phyloP scores from a whole-genome alignment of 495 filamentous ascomycete genomes.

The Penicillium salamii region DNA sequence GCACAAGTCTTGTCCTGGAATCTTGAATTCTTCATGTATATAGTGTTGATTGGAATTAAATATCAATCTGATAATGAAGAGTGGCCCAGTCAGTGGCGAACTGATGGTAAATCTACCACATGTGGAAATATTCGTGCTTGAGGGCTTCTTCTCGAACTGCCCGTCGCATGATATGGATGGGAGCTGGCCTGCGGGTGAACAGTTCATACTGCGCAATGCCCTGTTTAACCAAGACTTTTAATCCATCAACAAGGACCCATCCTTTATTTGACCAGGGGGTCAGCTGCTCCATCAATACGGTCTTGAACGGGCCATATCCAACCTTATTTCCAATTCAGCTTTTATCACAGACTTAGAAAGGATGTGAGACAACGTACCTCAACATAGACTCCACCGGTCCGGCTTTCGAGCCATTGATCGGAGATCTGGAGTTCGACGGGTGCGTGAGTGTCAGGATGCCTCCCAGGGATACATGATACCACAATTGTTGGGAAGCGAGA shows the following conservation, averaged over 20 bases:
- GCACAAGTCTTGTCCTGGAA: too few relatives aligned
- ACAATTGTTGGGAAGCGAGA: slow-evolving; percentile 64
- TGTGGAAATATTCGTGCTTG: slow-evolving; percentile 13
- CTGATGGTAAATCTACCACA: too few relatives aligned
- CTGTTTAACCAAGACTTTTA: slow-evolving; percentile 68
- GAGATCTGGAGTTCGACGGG: slow-evolving; percentile 62
- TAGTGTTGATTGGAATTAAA: too few relatives aligned
- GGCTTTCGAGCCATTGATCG: slow-evolving; percentile 63
- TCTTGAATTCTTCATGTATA: too few relatives aligned
- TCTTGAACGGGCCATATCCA: slow-evolving; percentile 37
- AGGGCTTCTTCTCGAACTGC: slow-evolving; percentile 19
- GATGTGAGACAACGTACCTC: slow-evolving; percentile 41
- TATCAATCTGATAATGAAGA: too few relatives aligned
- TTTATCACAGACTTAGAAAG: neutral
- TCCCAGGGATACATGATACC: slow-evolving; percentile 64
- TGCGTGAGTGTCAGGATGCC: slow-evolving; percentile 49
- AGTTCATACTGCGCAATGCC: slow-evolving; percentile 73
- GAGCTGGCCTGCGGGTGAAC: slow-evolving; percentile 69
- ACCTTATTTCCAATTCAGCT: slow-evolving; percentile 38
- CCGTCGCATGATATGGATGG: slow-evolving; percentile 56
- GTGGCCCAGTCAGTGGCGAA: too few relatives aligned
- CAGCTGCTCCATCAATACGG: slow-evolving; percentile 58
- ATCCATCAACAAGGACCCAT: slow-evolving; percentile 68
- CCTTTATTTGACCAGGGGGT: slow-evolving; percentile 32
- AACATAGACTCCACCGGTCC: slow-evolving; percentile 70